Evolutionary conservation across 2,329 filamentous ascomycete genomes (phyloP).

Genomic region (Diplodia mutila): DNA sequence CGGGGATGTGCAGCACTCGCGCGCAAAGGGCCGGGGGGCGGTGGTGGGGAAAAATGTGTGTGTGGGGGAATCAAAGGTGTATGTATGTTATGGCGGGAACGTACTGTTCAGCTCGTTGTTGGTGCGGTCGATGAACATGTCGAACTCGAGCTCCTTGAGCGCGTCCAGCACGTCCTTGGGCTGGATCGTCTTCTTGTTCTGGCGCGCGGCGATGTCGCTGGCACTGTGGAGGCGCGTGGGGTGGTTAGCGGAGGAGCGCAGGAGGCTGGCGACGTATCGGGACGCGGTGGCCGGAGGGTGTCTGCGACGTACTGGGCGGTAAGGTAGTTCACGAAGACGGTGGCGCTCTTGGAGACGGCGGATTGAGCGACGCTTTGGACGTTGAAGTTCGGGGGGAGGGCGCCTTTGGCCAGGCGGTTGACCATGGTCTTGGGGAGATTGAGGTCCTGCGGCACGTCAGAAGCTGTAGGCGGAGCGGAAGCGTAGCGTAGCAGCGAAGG

Average conservation of each 20-base stretch:
- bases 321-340: conserved; percentile 81
- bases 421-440: conserved; percentile 81
- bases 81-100: conserved; percentile 41
- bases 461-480: conserved; percentile 21
- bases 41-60: too few species aligned
- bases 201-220: conserved; percentile 68
- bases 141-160: conserved; percentile 75
- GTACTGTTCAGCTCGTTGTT: conserved; percentile 77
- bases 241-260: neutral
- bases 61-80: too few species aligned
- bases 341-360: conserved; percentile 79
- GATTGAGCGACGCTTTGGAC: conserved; percentile 81
- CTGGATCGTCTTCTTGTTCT: conserved; percentile 78
- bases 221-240: conserved; percentile 50
- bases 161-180: conserved; percentile 77
- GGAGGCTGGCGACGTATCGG: neutral
- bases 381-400: conserved; percentile 78
- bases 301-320: conserved; percentile 67
- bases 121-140: conserved; percentile 69
- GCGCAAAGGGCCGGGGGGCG: too few species aligned
- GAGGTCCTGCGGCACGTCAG: conserved; percentile 63
- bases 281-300: neutral
- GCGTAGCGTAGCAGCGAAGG: neutral
- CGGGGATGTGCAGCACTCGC: too few species aligned
- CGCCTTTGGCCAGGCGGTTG: conserved; percentile 76